phyloP scores from a whole-genome alignment of 139 green algal genomes.

The Desmodesmus armatus region DNA sequence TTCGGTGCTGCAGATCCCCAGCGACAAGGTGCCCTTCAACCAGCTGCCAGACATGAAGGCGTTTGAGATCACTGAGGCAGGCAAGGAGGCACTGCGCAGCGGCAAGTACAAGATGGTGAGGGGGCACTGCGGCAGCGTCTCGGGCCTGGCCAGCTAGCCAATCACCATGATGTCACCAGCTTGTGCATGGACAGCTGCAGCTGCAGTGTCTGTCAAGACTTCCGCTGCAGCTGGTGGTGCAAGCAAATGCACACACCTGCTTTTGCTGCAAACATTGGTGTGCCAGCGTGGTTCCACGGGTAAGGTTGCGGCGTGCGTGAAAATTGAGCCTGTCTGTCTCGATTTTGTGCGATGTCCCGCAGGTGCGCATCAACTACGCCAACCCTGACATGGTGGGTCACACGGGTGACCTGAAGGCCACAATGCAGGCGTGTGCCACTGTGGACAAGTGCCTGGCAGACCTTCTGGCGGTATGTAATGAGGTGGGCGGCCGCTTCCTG shows the following conservation, averaged over 20 bases:
- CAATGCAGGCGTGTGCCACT: slow-evolving; percentile 66
- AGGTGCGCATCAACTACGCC: slow-evolving; percentile 85
- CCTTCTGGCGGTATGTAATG: slow-evolving; percentile 71
- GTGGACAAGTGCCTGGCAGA: slow-evolving; percentile 87
- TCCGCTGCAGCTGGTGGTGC: neutral
- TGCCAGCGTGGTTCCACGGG: too few species aligned
- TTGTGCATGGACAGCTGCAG: neutral
- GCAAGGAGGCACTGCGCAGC: slow-evolving; percentile 83
- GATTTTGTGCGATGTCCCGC: neutral
- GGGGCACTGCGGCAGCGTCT: neutral
- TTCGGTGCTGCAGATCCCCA: slow-evolving; percentile 79
- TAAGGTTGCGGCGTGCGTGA: too few species aligned
- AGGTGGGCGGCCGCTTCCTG: slow-evolving; percentile 74
- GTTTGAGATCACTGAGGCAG: slow-evolving; percentile 89
- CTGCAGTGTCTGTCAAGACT: neutral
- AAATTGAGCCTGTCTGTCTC: too few species aligned
- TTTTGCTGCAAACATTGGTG: neutral
- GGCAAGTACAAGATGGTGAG: slow-evolving; percentile 66
- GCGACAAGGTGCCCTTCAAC: slow-evolving; percentile 94
- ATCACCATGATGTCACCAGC: neutral
- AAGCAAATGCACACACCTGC: neutral
- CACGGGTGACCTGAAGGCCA: slow-evolving; percentile 84
- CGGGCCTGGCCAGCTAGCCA: neutral
- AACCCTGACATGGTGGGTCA: slow-evolving; percentile 94
- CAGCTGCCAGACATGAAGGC: slow-evolving; percentile 96